phyloP scores from a whole-genome alignment of 1,139 yeast genomes.

The Saccharomyces pastorianus region DNA sequence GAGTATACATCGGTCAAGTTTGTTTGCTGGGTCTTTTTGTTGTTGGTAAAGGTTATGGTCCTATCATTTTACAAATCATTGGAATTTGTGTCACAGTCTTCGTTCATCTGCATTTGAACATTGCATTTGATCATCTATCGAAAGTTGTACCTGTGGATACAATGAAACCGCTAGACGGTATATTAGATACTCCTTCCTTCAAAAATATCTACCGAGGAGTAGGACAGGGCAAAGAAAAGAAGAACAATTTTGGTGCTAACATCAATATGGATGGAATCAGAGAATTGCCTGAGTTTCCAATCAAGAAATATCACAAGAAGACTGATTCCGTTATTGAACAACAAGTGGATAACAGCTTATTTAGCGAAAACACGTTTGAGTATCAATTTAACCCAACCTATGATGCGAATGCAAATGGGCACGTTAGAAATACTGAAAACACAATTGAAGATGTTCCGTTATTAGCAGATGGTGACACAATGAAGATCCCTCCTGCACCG shows the following conservation, averaged over 20 bases:
- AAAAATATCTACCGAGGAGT: slow-evolving; percentile 14
- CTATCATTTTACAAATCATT: slow-evolving; percentile 67
- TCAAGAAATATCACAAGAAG: slow-evolving; percentile 23
- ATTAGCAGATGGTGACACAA: slow-evolving; percentile 44
- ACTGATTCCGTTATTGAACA: slow-evolving; percentile 9
- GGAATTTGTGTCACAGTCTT: slow-evolving; percentile 56
- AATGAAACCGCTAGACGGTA: slow-evolving; percentile 61
- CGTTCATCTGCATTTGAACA: slow-evolving; percentile 52
- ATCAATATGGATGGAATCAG: slow-evolving; percentile 13
- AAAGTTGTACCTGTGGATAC: slow-evolving; percentile 54
- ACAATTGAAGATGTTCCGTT: slow-evolving; percentile 29
- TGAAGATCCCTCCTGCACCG: slow-evolving; percentile 31
- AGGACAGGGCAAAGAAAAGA: not conserved
- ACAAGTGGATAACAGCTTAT: slow-evolving; percentile 15
- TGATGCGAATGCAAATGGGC: not conserved
- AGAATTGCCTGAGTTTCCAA: slow-evolving; percentile 26
- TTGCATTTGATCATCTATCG: slow-evolving; percentile 59
- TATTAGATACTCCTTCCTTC: slow-evolving; percentile 52
- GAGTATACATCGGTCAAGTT: slow-evolving; percentile 78
- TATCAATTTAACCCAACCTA: slow-evolving; percentile 9
- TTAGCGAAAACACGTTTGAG: slow-evolving; percentile 24
- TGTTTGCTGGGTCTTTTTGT: slow-evolving; percentile 80
- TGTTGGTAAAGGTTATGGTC: slow-evolving; percentile 94
- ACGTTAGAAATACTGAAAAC: slow-evolving; percentile 1
- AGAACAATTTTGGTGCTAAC: slow-evolving; percentile 2